Percentiles rank a stretch among this genome's conserved stretches.
Evolutionary conservation across 164 flowering plant genomes (phyloP).

Genomic region (Protea cynaroides): DNA sequence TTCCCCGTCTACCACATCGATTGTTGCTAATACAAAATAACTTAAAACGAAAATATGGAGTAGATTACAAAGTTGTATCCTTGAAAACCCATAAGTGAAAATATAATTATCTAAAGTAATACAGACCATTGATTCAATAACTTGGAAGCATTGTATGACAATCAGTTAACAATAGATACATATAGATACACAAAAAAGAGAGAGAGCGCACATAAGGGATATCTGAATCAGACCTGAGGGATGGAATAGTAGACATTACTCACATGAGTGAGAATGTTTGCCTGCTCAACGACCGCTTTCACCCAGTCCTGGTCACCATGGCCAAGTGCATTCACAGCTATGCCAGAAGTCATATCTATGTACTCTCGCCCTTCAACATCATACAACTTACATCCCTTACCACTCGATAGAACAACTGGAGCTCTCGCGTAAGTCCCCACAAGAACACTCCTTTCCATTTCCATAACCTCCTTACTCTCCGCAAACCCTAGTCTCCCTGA

Average conservation of each 20-base stretch:
- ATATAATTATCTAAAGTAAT: no score
- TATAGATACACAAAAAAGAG: no score
- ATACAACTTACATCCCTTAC: slow-evolving; percentile 76
- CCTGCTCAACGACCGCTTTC: slow-evolving; percentile 60
- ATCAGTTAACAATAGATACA: no score
- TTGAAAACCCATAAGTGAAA: no score
- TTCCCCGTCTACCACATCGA: no score
- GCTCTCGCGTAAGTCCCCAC: slow-evolving; percentile 82
- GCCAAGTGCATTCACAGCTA: slow-evolving; percentile 91
- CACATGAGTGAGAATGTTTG: slow-evolving; percentile 57
- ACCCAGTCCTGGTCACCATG: slow-evolving; percentile 82
- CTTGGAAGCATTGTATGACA: no score
- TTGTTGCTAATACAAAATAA: no score
- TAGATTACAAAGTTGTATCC: no score
- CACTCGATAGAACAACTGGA: slow-evolving; percentile 56
- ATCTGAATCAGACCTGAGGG: slow-evolving; percentile 52
- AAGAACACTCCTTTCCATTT: slow-evolving; percentile 44
- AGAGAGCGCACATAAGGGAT: no score
- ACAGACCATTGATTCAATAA: no score
- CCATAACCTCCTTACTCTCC: slow-evolving; percentile 51
- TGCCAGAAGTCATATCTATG: slow-evolving; percentile 76
- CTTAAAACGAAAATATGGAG: no score
- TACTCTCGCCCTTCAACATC: slow-evolving; percentile 84
- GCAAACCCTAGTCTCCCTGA: slow-evolving; percentile 1
- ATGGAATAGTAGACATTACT: slow-evolving; percentile 66